Conservation (phyloP, 1,284 basidiomycete species). For the Pyrrhoderma lamaoense region DNA sequence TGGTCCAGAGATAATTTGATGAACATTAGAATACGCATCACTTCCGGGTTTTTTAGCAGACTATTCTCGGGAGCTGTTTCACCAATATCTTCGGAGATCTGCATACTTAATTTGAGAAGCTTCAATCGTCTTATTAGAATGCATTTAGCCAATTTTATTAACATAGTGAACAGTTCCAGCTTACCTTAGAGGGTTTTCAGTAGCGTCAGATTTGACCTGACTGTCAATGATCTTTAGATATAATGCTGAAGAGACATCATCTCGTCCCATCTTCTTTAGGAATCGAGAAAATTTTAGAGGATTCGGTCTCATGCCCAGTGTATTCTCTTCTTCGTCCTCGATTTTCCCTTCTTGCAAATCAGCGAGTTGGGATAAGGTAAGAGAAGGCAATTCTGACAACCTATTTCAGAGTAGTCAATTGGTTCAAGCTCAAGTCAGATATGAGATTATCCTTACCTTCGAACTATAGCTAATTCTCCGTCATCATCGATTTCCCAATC, state of each 20-base stretch:
- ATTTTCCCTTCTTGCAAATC: slow-evolving; percentile 36
- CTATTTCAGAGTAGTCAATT: slow-evolving; percentile 19
- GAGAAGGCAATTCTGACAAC: slow-evolving; percentile 24
- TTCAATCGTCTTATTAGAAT: slow-evolving; percentile 39
- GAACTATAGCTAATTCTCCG: slow-evolving; percentile 39
- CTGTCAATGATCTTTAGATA: slow-evolving; percentile 69
- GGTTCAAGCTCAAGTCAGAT: not conserved
- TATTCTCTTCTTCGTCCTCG: slow-evolving; percentile 44
- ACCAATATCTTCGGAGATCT: slow-evolving; percentile 67
- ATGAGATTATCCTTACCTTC: slow-evolving; percentile 30
- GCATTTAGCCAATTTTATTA: not conserved
- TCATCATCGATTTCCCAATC: slow-evolving; percentile 51
- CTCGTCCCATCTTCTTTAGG: slow-evolving; percentile 55
- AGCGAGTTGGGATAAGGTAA: slow-evolving; percentile 46
- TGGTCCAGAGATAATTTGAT: slow-evolving; percentile 61
- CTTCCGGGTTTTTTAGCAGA: slow-evolving; percentile 52
- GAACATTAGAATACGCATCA: slow-evolving; percentile 61
- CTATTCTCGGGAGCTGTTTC: slow-evolving; percentile 50
- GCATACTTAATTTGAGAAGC: slow-evolving; percentile 69
- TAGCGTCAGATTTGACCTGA: slow-evolving; percentile 44
- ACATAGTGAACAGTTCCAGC: slow-evolving; percentile 23
- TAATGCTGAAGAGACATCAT: slow-evolving; percentile 62
- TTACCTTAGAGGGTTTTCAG: slow-evolving; percentile 50
- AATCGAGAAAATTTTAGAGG: slow-evolving; percentile 59
- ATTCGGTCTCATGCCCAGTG: slow-evolving; percentile 67